A percentile compares a stretch with the other conserved stretches of the same genome.
Conservation (phyloP, 306 rosid genomes). For the Ammopiptanthus mongolicus region DNA sequence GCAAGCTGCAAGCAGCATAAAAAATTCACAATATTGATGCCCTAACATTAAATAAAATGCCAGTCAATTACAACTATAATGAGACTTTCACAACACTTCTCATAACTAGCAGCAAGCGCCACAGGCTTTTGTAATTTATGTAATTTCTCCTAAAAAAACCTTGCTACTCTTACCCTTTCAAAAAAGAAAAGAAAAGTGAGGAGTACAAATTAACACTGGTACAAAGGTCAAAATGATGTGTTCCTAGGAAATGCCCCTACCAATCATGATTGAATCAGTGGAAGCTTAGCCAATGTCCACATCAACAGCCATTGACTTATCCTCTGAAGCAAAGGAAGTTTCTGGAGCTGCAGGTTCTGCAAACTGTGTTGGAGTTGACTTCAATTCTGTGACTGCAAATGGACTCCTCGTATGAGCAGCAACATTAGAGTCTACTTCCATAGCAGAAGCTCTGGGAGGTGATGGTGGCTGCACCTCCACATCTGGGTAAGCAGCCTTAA, state of each 20-base stretch:
- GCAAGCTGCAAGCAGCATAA: neutral
- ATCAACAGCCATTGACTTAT: conserved; percentile 48
- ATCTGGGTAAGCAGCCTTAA: conserved; percentile 96
- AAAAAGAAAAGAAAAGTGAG: neutral
- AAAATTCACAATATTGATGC: neutral
- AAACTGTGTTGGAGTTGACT: conserved; percentile 35
- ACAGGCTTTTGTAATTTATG: conserved; percentile 10
- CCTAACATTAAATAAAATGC: neutral
- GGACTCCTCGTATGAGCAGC: conserved; percentile 56
- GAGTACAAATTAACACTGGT: neutral
- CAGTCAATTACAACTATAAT: neutral
- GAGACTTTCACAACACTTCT: neutral
- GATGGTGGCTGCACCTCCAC: conserved; percentile 92
- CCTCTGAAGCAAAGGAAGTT: conserved; percentile 45
- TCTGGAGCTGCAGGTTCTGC: conserved; percentile 50
- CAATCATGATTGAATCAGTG: conserved; percentile 4
- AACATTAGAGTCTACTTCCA: conserved; percentile 62
- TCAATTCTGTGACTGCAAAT: conserved; percentile 42
- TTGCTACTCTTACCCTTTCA: neutral
- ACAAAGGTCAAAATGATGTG: conserved; percentile 1
- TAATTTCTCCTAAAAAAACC: conserved; percentile 21
- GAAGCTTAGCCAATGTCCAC: conserved; percentile 43
- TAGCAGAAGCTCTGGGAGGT: conserved; percentile 78
- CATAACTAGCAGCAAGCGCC: neutral
- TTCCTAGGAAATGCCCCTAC: neutral